Evolutionary conservation across 2,329 filamentous ascomycete species (phyloP).

Genomic region (Arachnomyces sp.): DNA sequence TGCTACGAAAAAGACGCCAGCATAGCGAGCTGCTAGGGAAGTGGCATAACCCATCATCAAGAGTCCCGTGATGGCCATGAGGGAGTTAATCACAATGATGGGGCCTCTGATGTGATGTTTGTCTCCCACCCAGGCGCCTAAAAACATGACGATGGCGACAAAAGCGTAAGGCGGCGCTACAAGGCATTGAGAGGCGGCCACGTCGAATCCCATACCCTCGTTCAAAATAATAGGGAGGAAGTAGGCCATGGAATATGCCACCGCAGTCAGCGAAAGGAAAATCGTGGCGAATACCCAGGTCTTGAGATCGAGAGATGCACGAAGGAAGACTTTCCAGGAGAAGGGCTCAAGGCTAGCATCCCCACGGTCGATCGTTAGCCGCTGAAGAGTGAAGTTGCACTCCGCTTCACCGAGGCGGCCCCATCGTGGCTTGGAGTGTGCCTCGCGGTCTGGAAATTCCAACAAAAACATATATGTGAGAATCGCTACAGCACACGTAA

Average conservation of each 20-base stretch:
- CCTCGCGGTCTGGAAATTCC: slow-evolving; percentile 28
- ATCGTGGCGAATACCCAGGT: slow-evolving; percentile 50
- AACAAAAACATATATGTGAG: slow-evolving; percentile 28
- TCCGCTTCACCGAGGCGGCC: slow-evolving; percentile 33
- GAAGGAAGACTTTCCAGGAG: slow-evolving; percentile 41
- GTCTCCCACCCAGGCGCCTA: slow-evolving; percentile 58
- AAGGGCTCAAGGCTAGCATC: slow-evolving; percentile 46
- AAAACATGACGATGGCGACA: slow-evolving; percentile 56
- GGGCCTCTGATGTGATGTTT: slow-evolving; percentile 59
- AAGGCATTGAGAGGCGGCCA: slow-evolving; percentile 61
- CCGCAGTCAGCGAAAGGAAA: slow-evolving; percentile 59
- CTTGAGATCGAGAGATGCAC: slow-evolving; percentile 43
- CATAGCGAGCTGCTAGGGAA: slow-evolving; percentile 54
- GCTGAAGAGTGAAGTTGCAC: slow-evolving; percentile 42
- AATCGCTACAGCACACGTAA: slow-evolving; percentile 19
- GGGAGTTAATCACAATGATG: slow-evolving; percentile 58
- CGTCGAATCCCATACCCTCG: slow-evolving; percentile 55
- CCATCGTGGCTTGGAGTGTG: slow-evolving; percentile 21
- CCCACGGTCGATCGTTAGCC: slow-evolving; percentile 46
- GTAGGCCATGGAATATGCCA: slow-evolving; percentile 70
- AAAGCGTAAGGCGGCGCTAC: slow-evolving; percentile 63
- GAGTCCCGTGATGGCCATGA: slow-evolving; percentile 61
- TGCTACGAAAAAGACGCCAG: slow-evolving; percentile 68
- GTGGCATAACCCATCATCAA: slow-evolving; percentile 63
- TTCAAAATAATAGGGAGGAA: slow-evolving; percentile 69